A percentile compares a stretch with the other conserved stretches of the same genome.
Evolutionary conservation across 2,329 filamentous ascomycete species (phyloP).

Genomic region (Aspergillus ochraceoroseus): DNA sequence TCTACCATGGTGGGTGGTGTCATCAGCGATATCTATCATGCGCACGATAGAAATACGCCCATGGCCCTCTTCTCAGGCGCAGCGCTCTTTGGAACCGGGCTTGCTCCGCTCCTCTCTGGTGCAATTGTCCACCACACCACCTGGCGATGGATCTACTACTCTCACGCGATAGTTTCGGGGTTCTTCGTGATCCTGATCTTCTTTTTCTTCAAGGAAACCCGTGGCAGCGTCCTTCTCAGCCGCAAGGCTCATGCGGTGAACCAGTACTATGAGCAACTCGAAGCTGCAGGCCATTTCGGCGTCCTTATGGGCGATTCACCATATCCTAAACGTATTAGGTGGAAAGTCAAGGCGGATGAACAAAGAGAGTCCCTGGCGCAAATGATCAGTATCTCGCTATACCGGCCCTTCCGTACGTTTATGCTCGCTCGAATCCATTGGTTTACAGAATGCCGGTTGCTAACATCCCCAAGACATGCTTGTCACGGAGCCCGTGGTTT

Average conservation of each 20-base stretch:
- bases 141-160: slow-evolving; percentile 88
- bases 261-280: slow-evolving; percentile 69
- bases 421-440: not conserved
- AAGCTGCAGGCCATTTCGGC: slow-evolving; percentile 58
- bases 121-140: slow-evolving; percentile 61
- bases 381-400: slow-evolving; percentile 69
- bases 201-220: slow-evolving; percentile 72
- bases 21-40: slow-evolving; percentile 77
- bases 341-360: slow-evolving; percentile 75
- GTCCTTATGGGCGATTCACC: slow-evolving; percentile 45
- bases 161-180: slow-evolving; percentile 68
- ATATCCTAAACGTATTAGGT: slow-evolving; percentile 58
- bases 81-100: slow-evolving; percentile 72
- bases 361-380: slow-evolving; percentile 62
- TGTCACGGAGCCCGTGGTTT: slow-evolving; percentile 59
- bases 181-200: slow-evolving; percentile 61
- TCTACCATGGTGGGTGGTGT: slow-evolving; percentile 91
- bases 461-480: slow-evolving; percentile 45
- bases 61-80: slow-evolving; percentile 84
- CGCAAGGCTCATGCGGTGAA: slow-evolving; percentile 71
- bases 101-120: slow-evolving; percentile 68
- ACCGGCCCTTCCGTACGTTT: slow-evolving; percentile 64
- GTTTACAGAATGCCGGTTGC: not conserved
- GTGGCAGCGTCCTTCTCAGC: slow-evolving; percentile 72
- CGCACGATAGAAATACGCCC: slow-evolving; percentile 73